Evolutionary conservation across 768 basidiomycete species (phyloP).

Genomic region (Xerocomus potaroensis): DNA sequence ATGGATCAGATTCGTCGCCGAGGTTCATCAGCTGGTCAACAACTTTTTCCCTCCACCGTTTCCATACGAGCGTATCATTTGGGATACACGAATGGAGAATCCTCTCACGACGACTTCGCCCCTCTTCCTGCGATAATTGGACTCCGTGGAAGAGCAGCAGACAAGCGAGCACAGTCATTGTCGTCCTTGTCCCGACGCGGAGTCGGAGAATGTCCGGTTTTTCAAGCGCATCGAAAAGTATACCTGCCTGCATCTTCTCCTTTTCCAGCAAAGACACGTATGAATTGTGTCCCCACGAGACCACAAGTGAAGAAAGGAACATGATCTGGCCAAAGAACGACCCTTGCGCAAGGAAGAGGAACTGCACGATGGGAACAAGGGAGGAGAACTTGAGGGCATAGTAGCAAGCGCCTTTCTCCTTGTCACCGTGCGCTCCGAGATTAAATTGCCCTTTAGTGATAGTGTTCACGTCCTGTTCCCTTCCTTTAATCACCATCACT

Average conservation of each 20-base stretch:
- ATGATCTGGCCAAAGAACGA: conserved; percentile 35
- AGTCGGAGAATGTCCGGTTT: conserved; percentile 9
- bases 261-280: conserved; percentile 35
- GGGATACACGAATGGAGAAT: conserved; percentile 15
- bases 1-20: background rate
- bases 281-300: conserved; percentile 34
- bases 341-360: conserved; percentile 34
- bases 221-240: conserved; percentile 16
- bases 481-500: too few relatives aligned
- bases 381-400: conserved; percentile 24
- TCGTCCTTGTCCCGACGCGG: conserved; percentile 16
- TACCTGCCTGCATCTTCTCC: conserved; percentile 19
- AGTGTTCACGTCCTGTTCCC: too few relatives aligned
- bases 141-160: conserved; percentile 20
- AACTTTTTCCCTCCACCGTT: conserved; percentile 21
- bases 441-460: background rate
- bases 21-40: conserved; percentile 10
- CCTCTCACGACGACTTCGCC: background rate
- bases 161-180: conserved; percentile 22
- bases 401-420: conserved; percentile 1
- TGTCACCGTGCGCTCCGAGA: too few relatives aligned
- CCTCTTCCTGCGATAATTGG: background rate
- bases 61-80: conserved; percentile 26
- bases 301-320: conserved; percentile 28
- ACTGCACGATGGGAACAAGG: conserved; percentile 23